Base-by-base conservation (phyloP, 2,329 filamentous ascomycete species). In the Clonostachys rhizophaga region DNA sequence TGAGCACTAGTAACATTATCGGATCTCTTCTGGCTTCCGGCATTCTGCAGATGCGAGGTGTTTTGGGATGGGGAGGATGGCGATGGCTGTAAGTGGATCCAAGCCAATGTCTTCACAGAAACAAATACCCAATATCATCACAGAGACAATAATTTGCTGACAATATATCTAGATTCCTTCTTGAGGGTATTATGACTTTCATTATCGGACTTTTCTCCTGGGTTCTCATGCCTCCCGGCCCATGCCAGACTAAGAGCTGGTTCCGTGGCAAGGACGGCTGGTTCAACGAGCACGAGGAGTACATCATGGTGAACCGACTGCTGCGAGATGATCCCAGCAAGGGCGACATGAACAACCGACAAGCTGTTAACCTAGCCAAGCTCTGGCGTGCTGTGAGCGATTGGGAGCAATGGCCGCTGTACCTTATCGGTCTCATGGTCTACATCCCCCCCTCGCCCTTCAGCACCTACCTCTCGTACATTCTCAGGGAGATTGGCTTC, bases 331-430 rank as follows among this genome's bases (percentile, higher is more conserved):
- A 84, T 47, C 81, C 81, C 2, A 74, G 70, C 48, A 81, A 81
- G 56, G 76, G 76, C 10, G 76, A 79, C 50, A 82, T 84, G 76
- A 76, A 83, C 59, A 83, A 83, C 54, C 68, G 79, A 14, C 61
- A 59, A 16, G 54, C 39, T 12, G 66, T 83, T 16, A 74, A 72
- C 0, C 4, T 1, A 4, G 65, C 60, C 14, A 58, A 43, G 37
- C 69, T 83, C 5, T 79, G 74, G 72, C 66, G 72, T 24, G 70
- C 74, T 1, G 51, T 81, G 24, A 70, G 68, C 16, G 82, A 85
- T 53, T 84, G 78, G 58, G 78, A 84, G 52, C 68, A 84, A 54
- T 85, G 78, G 79, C 78, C 75, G 3, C 58, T 78, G 17, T 81
- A 79, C 53, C 52, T 77, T 40, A 67, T 80, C 18, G 78, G 78